Evolutionary conservation across 2,329 filamentous ascomycete genomes (phyloP).

Genomic region (Nothophaeocryptopus gaeumannii): DNA sequence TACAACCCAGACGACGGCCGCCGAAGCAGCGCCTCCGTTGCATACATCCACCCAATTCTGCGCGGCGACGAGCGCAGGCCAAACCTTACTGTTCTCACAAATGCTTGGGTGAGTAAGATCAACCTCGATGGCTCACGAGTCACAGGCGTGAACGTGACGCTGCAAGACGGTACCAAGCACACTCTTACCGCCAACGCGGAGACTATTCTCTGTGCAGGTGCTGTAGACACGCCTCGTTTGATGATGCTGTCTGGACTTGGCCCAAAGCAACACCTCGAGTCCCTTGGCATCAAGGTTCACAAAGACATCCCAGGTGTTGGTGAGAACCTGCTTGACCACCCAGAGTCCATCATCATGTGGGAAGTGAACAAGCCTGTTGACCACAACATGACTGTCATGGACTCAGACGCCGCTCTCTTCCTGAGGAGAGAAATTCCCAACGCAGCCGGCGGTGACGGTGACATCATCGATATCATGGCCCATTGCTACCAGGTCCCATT

Average conservation of each 20-base stretch:
- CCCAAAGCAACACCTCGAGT: constrained; percentile 47
- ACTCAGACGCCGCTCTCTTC: constrained; percentile 86
- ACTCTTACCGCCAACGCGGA: constrained; percentile 64
- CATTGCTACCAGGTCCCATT: constrained; percentile 97
- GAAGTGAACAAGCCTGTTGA: constrained; percentile 78
- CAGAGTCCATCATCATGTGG: constrained; percentile 67
- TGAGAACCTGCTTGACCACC: constrained; percentile 64
- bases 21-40: constrained; percentile 81
- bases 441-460: constrained; percentile 66
- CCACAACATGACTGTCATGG: constrained; percentile 80
- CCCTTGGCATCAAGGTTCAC: constrained; percentile 53
- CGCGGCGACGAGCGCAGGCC: constrained; percentile 76
- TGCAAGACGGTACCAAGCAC: constrained; percentile 58
- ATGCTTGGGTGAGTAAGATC: constrained; percentile 81
- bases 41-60: constrained; percentile 89
- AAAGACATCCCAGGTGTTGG: constrained; percentile 61
- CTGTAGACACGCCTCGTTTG: constrained; percentile 74
- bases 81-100: constrained; percentile 82
- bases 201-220: constrained; percentile 76
- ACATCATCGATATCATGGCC: constrained; percentile 87
- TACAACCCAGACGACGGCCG: constrained; percentile 88
- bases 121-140: constrained; percentile 69
- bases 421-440: constrained; percentile 72
- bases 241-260: constrained; percentile 54
- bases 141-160: constrained; percentile 68